Evolutionary conservation across 345 rosid genomes (phyloP).

Genomic region (Gossypium australe): DNA sequence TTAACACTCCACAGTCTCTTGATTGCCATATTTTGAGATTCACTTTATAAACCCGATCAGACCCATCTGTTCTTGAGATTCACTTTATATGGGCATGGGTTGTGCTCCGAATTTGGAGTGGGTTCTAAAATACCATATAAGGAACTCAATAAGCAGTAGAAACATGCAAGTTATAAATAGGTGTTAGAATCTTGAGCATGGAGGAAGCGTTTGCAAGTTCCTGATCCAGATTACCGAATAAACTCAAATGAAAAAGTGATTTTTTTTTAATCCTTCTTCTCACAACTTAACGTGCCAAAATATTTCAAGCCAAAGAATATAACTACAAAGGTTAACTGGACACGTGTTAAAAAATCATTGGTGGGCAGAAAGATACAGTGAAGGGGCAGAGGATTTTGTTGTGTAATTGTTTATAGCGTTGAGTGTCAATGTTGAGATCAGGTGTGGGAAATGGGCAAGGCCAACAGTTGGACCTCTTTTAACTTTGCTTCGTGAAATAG

Average conservation of each 20-base stretch:
- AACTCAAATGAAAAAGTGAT: slow-evolving; percentile 25
- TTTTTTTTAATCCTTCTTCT: too few species aligned
- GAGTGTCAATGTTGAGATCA: background rate
- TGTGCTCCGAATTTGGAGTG: slow-evolving; percentile 26
- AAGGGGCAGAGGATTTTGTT: too few species aligned
- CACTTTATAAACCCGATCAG: slow-evolving; percentile 61
- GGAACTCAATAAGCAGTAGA: slow-evolving; percentile 28
- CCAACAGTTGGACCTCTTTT: background rate
- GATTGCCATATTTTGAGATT: slow-evolving; percentile 49
- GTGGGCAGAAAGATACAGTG: too few species aligned
- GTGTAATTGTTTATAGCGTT: background rate
- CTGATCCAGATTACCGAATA: slow-evolving; percentile 60
- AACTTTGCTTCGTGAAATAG: background rate
- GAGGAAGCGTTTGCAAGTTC: slow-evolving; percentile 33
- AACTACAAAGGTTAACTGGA: too few species aligned
- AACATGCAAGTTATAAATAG: slow-evolving; percentile 14
- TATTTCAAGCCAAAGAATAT: too few species aligned
- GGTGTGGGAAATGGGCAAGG: background rate
- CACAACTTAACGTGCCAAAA: too few species aligned
- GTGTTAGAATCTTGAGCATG: slow-evolving; percentile 34
- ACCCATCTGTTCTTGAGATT: slow-evolving; percentile 44
- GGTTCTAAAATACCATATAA: slow-evolving; percentile 36
- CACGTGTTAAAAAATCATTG: too few species aligned
- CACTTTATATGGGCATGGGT: slow-evolving; percentile 32
- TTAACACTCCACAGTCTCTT: slow-evolving; percentile 46